phyloP scores from a whole-genome alignment of 2,329 filamentous ascomycete species.

The Fusarium liriodendri region DNA sequence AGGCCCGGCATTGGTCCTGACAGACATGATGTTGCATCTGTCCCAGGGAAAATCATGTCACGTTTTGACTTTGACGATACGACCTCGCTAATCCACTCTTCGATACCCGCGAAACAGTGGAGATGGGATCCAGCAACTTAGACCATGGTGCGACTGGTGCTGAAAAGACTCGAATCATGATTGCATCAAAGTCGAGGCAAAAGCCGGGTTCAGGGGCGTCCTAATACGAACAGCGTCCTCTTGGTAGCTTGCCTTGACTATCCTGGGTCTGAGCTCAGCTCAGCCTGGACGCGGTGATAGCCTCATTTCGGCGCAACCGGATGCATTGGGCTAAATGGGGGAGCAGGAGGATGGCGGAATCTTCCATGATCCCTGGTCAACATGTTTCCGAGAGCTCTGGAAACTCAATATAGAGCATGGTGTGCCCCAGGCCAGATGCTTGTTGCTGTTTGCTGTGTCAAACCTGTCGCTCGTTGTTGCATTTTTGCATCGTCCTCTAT shows the following conservation, averaged over 20 bases:
- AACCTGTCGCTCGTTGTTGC: not conserved
- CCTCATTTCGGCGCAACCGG: not conserved
- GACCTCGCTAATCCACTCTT: not conserved
- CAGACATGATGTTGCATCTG: not conserved
- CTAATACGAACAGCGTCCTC: not conserved
- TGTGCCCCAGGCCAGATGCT: not conserved
- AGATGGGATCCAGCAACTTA: not conserved
- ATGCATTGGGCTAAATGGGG: not conserved
- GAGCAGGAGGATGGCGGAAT: not conserved
- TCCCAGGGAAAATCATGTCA: not conserved
- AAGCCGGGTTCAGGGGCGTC: not conserved
- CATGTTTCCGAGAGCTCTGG: not conserved
- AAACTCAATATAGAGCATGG: not conserved
- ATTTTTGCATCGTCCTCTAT: not conserved
- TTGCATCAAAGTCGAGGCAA: not conserved
- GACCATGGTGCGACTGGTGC: not conserved
- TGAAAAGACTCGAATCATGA: not conserved
- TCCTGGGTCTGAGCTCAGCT: not conserved
- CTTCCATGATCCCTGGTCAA: not conserved
- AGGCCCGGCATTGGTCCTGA: not conserved
- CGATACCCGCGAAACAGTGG: not conserved
- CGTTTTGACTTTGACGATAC: not conserved
- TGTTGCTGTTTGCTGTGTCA: not conserved
- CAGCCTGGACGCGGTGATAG: not conserved
- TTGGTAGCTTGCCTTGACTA: not conserved